Evolutionary conservation across 139 green algal genomes (phyloP).

Genomic region (Pseudopediastrum boryanum): DNA sequence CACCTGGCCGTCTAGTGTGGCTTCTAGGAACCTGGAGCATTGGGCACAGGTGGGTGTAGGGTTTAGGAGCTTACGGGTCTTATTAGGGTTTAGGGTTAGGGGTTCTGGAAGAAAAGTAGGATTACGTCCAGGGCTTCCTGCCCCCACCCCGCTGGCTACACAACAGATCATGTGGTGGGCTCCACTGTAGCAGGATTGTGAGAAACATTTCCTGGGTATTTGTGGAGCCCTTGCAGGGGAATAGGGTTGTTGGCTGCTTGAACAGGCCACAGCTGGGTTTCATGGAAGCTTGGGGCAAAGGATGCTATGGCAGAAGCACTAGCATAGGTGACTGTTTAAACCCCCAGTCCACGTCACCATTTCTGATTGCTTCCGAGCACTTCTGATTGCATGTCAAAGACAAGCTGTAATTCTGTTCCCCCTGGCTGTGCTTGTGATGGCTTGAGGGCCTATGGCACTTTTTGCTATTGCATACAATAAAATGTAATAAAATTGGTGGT

Average conservation of each 20-base stretch:
- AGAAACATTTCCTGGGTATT: no score
- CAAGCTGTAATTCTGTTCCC: slow-evolving; percentile 7
- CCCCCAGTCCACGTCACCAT: neutral
- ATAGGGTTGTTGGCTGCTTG: neutral
- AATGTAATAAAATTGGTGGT: no score
- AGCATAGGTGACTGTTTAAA: neutral
- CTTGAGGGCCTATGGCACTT: no score
- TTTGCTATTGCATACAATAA: no score
- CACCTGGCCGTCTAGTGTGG: slow-evolving; percentile 31
- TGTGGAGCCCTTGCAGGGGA: no score
- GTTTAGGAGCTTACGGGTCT: neutral
- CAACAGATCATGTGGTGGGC: neutral
- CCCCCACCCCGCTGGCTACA: neutral
- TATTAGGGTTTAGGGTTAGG: slow-evolving; percentile 10
- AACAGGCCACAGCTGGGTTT: neutral
- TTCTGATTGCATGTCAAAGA: neutral
- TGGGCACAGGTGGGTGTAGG: slow-evolving; percentile 38
- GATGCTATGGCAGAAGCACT: neutral
- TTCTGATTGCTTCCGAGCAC: neutral
- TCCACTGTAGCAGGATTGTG: no score
- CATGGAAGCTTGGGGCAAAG: neutral
- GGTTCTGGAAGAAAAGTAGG: neutral
- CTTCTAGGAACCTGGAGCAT: slow-evolving; percentile 37
- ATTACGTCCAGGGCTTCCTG: neutral
- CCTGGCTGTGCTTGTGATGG: no score